A percentile compares a stretch with the other conserved stretches of the same genome.
Conservation (phyloP, 73 alveolate species). For the Paraurostyla sp. region DNA sequence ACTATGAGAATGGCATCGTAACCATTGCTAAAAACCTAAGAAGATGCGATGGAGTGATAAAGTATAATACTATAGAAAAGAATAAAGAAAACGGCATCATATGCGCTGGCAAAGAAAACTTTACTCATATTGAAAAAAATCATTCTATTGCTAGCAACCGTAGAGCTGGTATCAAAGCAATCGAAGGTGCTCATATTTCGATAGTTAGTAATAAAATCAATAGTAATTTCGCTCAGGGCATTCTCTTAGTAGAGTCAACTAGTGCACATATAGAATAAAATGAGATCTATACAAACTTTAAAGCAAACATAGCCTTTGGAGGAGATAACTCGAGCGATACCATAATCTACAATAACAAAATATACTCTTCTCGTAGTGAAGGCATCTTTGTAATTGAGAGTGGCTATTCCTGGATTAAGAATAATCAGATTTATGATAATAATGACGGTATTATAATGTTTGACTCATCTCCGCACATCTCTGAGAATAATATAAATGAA, state of each 20-base stretch:
- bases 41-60: slow-evolving; percentile 80
- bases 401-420: slow-evolving; percentile 86
- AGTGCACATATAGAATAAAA: slow-evolving; percentile 93
- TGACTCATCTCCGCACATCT: slow-evolving; percentile 84
- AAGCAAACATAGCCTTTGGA: slow-evolving; percentile 98
- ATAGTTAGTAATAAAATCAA: slow-evolving; percentile 83
- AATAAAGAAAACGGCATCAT: slow-evolving; percentile 93
- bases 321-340: slow-evolving; percentile 93
- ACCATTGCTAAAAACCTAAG: slow-evolving; percentile 67
- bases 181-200: slow-evolving; percentile 85
- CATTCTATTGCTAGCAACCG: slow-evolving; percentile 85
- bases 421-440: slow-evolving; percentile 93
- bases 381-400: slow-evolving; percentile 94
- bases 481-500: slow-evolving; percentile 87
- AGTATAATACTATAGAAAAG: slow-evolving; percentile 77
- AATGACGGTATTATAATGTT: slow-evolving; percentile 95
- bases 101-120: slow-evolving; percentile 87
- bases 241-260: slow-evolving; percentile 92
- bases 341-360: slow-evolving; percentile 86
- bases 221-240: slow-evolving; percentile 93
- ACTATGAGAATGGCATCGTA: slow-evolving; percentile 75
- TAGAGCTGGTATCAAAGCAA: slow-evolving; percentile 92
- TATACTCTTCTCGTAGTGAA: slow-evolving; percentile 92
- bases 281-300: slow-evolving; percentile 89
- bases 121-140: slow-evolving; percentile 83